Conservation (phyloP, 345 rosid species). For the Arabis hirsuta region DNA sequence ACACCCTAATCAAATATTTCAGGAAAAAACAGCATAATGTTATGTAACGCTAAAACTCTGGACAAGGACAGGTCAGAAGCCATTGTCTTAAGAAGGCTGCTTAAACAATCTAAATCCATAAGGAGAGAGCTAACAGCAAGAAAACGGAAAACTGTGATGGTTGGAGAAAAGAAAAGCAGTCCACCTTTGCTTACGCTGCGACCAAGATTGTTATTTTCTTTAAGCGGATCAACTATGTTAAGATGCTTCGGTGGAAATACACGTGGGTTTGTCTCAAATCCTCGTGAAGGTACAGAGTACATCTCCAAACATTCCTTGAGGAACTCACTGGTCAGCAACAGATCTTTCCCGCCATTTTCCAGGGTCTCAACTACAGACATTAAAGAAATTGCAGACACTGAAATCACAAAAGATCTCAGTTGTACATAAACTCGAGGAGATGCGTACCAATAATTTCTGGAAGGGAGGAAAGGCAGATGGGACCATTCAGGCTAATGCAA, state of each 20-base stretch:
- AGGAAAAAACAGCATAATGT: constrained; percentile 8
- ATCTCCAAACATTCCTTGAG: constrained; percentile 61
- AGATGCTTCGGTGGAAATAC: constrained; percentile 72
- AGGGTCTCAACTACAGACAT: constrained; percentile 56
- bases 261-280: constrained; percentile 59
- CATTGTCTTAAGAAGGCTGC: constrained; percentile 12
- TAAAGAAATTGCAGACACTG: constrained; percentile 20
- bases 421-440: neutral
- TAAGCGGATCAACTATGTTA: constrained; percentile 85
- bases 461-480: constrained; percentile 60
- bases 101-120: constrained; percentile 23
- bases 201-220: constrained; percentile 87
- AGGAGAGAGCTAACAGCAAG: neutral
- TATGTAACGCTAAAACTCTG: neutral
- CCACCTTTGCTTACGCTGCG: constrained; percentile 97
- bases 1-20: constrained; percentile 3
- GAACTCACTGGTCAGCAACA: constrained; percentile 67
- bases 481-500: constrained; percentile 85
- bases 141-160: neutral
- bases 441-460: constrained; percentile 73
- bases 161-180: constrained; percentile 28
- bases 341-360: constrained; percentile 62
- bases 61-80: constrained; percentile 19
- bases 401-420: constrained; percentile 22
- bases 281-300: constrained; percentile 66